Evolutionary conservation across 1,284 basidiomycete species (phyloP), one percentile per base, ranked within the genome.

Genomic region (Malassezia obtusa): DNA sequence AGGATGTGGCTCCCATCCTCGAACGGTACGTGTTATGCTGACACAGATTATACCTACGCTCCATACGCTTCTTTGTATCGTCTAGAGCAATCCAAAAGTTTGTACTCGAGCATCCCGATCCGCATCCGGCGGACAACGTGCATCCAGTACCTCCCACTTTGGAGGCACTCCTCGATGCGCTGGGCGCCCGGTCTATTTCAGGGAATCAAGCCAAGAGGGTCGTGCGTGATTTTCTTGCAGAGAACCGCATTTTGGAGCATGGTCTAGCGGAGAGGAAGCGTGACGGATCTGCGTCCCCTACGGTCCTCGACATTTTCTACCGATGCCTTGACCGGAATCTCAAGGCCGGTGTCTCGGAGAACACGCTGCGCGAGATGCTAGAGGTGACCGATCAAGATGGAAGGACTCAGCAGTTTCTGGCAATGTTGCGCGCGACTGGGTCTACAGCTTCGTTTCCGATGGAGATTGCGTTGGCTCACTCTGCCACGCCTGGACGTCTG

Each of bases 321-420:
- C 57, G 65, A 8, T 65, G 63, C 41, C 45, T 67, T 10, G 65
- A 67, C 21, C 61, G 65, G 30, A 65, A 65, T 26, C 57, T 67
- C 31, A 57, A 62, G 41, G 56, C 54, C 3, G 65, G 65, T 3
- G 52, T 67, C n/a, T 47, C 56, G 32, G 46, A 52, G 28, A 50
- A 51, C 33, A 53, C 61, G 4, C 55, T 63, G 17, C 32, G 38
- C 14, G 11, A 19, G 4, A n/a, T 24, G 28, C n/a, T 25, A 5
- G 32, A 11, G 12, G 17, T 24, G n/a, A 17, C n/a, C 3, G 4
- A 28, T 8, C 24, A 22, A 15, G 6, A 8, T 4, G 22, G 12
- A 5, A 9, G 26, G 17, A 40, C 38, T 1, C 14, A 43, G 30
- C 25, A n/a, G 11, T 36, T 46, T 10, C 32, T 46, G 4, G 15